These are phyloP conservation scores for Lachnellula cervina DNA, from an alignment of 2,329 filamentous ascomycete genomes.

Conservation along the genomic window DNA sequence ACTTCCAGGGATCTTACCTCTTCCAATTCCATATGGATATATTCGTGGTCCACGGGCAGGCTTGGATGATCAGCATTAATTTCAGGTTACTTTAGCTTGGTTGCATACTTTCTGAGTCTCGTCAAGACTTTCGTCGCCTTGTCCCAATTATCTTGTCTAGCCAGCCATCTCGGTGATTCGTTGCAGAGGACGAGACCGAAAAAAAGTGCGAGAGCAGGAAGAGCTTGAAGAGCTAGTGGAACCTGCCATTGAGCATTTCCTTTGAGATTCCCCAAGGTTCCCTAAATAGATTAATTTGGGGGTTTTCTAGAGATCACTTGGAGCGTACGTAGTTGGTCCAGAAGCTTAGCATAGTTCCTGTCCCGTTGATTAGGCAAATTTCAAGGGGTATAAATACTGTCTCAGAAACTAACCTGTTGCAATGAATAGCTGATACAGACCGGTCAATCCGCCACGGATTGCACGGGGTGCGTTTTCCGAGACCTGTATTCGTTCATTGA, in stretches of 20 bases:
- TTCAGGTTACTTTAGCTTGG: background rate
- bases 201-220: slow-evolving; percentile 59
- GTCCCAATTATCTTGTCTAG: slow-evolving; percentile 64
- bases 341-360: slow-evolving; percentile 37
- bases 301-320: slow-evolving; percentile 16
- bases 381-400: too few species aligned
- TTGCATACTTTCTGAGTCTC: slow-evolving; percentile 36
- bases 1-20: slow-evolving; percentile 42
- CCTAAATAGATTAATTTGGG: slow-evolving; percentile 28
- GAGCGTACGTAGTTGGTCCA: slow-evolving; percentile 48
- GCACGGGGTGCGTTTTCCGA: slow-evolving; percentile 47
- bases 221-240: slow-evolving; percentile 58
- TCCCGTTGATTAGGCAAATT: slow-evolving; percentile 16
- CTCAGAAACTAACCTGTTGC: slow-evolving; percentile 14
- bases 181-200: slow-evolving; percentile 56
- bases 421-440: slow-evolving; percentile 47
- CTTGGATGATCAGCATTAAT: slow-evolving; percentile 39
- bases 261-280: slow-evolving; percentile 31
- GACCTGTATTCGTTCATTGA: slow-evolving; percentile 37
- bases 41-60: slow-evolving; percentile 49
- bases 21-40: slow-evolving; percentile 46
- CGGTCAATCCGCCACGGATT: slow-evolving; percentile 46
- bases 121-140: slow-evolving; percentile 52
- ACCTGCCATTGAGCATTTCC: slow-evolving; percentile 46
- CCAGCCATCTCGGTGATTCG: slow-evolving; percentile 62